Conservation (phyloP, 2,329 filamentous ascomycete genomes). For the Phaeosphaeria sp. region DNA sequence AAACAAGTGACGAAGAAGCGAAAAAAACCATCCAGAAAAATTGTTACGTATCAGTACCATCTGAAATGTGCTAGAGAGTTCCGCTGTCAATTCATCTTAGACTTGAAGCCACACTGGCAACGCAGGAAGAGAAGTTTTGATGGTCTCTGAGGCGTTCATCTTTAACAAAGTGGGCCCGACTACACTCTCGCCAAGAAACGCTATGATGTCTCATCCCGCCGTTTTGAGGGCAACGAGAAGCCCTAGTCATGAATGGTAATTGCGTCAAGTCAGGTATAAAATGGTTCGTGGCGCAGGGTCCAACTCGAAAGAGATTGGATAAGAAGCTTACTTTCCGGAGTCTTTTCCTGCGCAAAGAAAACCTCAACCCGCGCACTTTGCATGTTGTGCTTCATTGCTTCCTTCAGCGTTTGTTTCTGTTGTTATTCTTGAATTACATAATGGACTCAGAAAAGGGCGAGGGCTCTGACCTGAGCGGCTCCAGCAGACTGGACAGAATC, state of each 20-base stretch:
- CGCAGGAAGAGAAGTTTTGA: not conserved
- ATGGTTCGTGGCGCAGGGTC: not conserved
- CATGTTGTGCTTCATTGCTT: not conserved
- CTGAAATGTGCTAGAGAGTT: not conserved
- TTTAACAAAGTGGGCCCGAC: not conserved
- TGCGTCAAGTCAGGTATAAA: not conserved
- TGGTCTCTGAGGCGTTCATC: not conserved
- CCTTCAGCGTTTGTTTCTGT: not conserved
- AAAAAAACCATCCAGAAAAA: not conserved
- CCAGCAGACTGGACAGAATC: conserved; percentile 18
- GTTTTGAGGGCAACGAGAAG: not conserved
- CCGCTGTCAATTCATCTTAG: not conserved
- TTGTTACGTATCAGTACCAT: not conserved
- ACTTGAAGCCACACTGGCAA: not conserved
- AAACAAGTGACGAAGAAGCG: not conserved
- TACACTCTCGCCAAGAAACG: not conserved
- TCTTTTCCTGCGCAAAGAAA: not conserved
- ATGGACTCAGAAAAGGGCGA: not conserved
- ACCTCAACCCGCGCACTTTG: not conserved
- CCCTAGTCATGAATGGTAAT: not conserved
- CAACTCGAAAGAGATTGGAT: not conserved
- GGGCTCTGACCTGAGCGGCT: conserved; percentile 1
- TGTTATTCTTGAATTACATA: not conserved
- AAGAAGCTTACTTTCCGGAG: not conserved
- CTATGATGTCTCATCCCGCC: not conserved